Percentiles rank a stretch among this genome's conserved stretches.
Evolutionary conservation across 345 rosid genomes (phyloP).

Genomic region (Syzygium grande): DNA sequence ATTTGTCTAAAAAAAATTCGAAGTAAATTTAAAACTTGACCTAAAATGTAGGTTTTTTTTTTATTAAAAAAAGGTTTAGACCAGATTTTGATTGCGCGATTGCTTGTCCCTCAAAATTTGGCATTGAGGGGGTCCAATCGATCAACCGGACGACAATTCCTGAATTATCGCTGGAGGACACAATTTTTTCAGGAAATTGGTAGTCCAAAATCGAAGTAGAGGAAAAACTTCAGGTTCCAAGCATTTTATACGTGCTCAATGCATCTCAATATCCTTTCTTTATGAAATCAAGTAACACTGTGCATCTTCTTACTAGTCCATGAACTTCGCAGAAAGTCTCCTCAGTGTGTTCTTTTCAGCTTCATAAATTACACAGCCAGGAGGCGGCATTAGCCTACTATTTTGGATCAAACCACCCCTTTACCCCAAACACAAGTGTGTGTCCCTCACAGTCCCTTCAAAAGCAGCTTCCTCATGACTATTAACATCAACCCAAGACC

Average conservation of each 20-base stretch:
- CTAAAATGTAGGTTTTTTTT: neutral
- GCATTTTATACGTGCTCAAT: too few relatives aligned
- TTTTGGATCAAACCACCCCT: neutral
- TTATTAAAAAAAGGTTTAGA: rapidly evolving
- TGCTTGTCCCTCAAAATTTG: too few relatives aligned
- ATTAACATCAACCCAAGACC: neutral
- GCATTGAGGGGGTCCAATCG: too few relatives aligned
- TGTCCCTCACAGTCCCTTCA: neutral
- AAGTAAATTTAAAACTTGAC: neutral
- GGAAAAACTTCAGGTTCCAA: too few relatives aligned
- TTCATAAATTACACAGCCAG: neutral
- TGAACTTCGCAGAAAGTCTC: neutral
- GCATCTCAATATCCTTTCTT: too few relatives aligned
- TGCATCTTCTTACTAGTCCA: too few relatives aligned
- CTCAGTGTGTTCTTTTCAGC: neutral
- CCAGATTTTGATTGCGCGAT: too few relatives aligned
- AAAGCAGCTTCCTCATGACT: neutral
- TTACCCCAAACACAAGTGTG: neutral
- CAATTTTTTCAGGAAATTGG: too few relatives aligned
- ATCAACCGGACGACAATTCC: too few relatives aligned
- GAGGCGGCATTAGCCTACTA: neutral
- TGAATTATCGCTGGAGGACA: too few relatives aligned
- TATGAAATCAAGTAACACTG: too few relatives aligned
- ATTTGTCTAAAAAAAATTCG: neutral
- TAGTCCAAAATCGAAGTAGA: too few relatives aligned